These are phyloP conservation scores for Olyra latifolia DNA, from an alignment of 176 grass and related monocot genomes.

Conservation along the genomic window DNA sequence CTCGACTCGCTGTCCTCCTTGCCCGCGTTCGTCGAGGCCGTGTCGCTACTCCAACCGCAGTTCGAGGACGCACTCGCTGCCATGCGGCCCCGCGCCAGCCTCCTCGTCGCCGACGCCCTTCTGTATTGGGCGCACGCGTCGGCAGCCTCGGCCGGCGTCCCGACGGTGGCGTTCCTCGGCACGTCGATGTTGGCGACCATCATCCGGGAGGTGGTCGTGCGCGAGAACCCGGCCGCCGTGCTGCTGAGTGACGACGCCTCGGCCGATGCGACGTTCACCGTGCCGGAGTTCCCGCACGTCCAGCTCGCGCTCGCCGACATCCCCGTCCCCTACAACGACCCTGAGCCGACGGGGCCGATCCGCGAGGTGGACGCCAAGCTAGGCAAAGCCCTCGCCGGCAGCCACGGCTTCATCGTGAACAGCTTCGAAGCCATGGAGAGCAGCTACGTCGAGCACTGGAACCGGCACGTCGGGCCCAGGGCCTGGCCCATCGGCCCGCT, in stretches of 20 bases:
- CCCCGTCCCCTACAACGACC: background rate
- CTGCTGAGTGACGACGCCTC: background rate
- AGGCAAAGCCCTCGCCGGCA: background rate
- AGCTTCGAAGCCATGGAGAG: conserved; percentile 20
- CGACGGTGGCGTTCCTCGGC: conserved; percentile 4
- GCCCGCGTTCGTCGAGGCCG: conserved; percentile 14
- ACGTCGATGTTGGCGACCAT: background rate
- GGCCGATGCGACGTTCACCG: background rate
- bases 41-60: conserved; percentile 17
- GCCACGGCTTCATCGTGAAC: conserved; percentile 40
- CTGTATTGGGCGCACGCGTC: conserved; percentile 26
- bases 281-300: conserved; percentile 36
- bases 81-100: background rate
- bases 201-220: background rate
- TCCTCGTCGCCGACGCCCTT: conserved; percentile 23
- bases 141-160: background rate
- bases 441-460: conserved; percentile 34
- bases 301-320: conserved; percentile 9
- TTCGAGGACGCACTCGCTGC: conserved; percentile 40
- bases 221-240: background rate
- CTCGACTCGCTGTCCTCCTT: background rate
- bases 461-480: conserved; percentile 1
- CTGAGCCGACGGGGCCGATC: background rate
- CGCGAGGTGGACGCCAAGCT: background rate
- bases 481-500: conserved; percentile 28